Conservation (phyloP, 2,329 filamentous ascomycete species). For the Ophiostoma sp. region DNA sequence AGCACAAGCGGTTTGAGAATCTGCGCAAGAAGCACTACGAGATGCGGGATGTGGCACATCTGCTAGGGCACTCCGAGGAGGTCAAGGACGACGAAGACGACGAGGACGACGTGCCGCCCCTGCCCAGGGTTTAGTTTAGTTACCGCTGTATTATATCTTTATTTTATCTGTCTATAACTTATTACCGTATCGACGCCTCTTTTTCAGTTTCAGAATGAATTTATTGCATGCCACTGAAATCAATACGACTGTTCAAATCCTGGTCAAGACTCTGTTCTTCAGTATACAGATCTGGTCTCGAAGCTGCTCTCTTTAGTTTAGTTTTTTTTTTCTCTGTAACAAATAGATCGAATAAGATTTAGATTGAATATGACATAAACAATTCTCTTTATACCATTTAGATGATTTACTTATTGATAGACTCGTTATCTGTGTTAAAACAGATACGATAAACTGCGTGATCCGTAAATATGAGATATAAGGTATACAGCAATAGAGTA, state of each 20-base stretch:
- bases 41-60: constrained; percentile 88
- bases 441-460: neutral
- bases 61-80: constrained; percentile 72
- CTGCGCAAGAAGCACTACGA: constrained; percentile 96
- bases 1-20: constrained; percentile 87
- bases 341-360: too few relatives aligned
- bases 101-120: constrained; percentile 32
- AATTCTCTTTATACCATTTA: too few relatives aligned
- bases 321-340: too few relatives aligned
- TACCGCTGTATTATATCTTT: neutral
- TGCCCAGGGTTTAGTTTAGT: constrained; percentile 16
- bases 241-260: too few relatives aligned
- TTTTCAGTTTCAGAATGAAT: too few relatives aligned
- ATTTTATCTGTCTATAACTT: neutral
- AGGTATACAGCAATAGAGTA: neutral
- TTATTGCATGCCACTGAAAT: too few relatives aligned
- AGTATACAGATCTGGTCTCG: too few relatives aligned
- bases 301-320: too few relatives aligned
- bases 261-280: too few relatives aligned
- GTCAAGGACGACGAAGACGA: constrained; percentile 55
- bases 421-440: neutral
- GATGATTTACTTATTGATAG: too few relatives aligned
- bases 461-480: neutral
- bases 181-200: too few relatives aligned
- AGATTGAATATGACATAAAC: too few relatives aligned